phyloP scores from a whole-genome alignment of 352 stramenopile species.

The Phytophthora niederhauseri region DNA sequence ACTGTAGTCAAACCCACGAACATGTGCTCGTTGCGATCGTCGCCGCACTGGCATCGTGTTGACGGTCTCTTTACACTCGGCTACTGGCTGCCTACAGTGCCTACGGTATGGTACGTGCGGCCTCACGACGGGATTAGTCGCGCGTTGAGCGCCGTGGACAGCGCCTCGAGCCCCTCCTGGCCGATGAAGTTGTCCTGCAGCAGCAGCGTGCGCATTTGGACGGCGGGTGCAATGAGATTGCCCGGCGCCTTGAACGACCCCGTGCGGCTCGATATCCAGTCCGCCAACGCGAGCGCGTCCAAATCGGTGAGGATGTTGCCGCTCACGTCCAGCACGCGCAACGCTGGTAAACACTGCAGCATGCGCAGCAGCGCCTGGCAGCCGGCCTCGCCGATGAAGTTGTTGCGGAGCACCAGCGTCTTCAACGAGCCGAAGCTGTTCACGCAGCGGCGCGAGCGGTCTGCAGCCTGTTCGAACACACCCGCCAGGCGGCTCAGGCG shows the following conservation, averaged over 20 bases:
- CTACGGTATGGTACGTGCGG: background rate
- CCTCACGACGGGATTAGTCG: slow-evolving; percentile 17
- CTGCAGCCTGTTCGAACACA: slow-evolving; percentile 29
- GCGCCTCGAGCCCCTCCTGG: slow-evolving; percentile 26
- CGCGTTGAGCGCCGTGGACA: slow-evolving; percentile 30
- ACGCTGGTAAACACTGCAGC: slow-evolving; percentile 29
- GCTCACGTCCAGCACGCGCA: slow-evolving; percentile 45
- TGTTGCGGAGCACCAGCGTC: slow-evolving; percentile 52
- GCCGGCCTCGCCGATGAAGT: slow-evolving; percentile 64
- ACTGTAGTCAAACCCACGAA: slow-evolving; percentile 10
- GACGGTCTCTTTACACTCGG: background rate
- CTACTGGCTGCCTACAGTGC: background rate
- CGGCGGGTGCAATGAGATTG: slow-evolving; percentile 3
- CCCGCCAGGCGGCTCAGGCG: slow-evolving; percentile 42
- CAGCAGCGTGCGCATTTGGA: slow-evolving; percentile 32
- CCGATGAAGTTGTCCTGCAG: slow-evolving; percentile 47
- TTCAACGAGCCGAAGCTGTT: slow-evolving; percentile 45
- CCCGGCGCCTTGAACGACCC: slow-evolving; percentile 8
- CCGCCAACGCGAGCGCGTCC: slow-evolving; percentile 40
- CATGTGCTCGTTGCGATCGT: slow-evolving; percentile 8
- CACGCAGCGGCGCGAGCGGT: background rate
- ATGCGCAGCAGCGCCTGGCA: slow-evolving; percentile 38
- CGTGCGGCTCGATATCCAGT: slow-evolving; percentile 22
- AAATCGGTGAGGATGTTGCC: slow-evolving; percentile 68
- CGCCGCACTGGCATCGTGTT: slow-evolving; percentile 8